Evolutionary conservation across 2,329 filamentous ascomycete genomes (phyloP).

Genomic region (Zasmidium cellare): DNA sequence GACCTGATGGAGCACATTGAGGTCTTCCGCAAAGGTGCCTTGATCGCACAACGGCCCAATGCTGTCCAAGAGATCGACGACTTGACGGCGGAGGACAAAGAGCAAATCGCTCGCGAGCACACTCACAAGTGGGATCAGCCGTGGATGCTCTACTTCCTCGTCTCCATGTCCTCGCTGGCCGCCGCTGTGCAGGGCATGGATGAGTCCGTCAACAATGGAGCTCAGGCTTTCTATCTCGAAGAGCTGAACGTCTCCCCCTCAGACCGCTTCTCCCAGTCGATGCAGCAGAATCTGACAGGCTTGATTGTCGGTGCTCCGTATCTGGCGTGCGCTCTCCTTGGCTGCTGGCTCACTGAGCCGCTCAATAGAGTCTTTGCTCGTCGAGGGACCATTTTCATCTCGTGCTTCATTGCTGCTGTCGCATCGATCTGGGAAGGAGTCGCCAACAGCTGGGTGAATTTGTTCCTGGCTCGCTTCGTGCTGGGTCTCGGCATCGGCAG

Average conservation of each 20-base stretch:
- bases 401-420: constrained; percentile 53
- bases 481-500: constrained; percentile 58
- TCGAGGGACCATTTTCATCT: constrained; percentile 40
- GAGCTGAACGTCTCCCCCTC: background rate
- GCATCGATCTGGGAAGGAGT: constrained; percentile 64
- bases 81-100: background rate
- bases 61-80: constrained; percentile 1
- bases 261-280: background rate
- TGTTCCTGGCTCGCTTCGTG: constrained; percentile 67
- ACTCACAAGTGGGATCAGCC: constrained; percentile 5
- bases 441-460: constrained; percentile 69
- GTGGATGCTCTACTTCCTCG: constrained; percentile 5
- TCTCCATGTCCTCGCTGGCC: background rate
- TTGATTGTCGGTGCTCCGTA: background rate
- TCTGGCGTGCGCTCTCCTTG: background rate
- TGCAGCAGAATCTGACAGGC: constrained; percentile 1
- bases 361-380: constrained; percentile 33
- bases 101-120: background rate
- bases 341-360: constrained; percentile 55
- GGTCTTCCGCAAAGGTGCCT: background rate
- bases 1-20: background rate
- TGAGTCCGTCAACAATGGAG: constrained; percentile 5
- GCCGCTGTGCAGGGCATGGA: constrained; percentile 7
- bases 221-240: constrained; percentile 1
- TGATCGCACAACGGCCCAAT: background rate